These are phyloP conservation scores for Eragrostis curvula DNA, from an alignment of 176 grass and related monocot species.

Conservation along the genomic window DNA sequence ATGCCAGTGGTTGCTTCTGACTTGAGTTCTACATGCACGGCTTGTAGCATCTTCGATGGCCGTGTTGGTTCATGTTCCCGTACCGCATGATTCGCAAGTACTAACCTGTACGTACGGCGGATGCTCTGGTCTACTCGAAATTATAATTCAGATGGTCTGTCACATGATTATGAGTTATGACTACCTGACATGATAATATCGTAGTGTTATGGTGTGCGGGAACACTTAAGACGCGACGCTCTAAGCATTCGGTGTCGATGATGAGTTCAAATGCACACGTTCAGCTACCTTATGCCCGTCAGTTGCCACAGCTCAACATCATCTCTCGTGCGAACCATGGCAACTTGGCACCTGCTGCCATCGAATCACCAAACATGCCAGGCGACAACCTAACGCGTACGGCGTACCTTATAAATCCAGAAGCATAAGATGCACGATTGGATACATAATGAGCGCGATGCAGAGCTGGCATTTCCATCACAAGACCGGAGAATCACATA, in stretches of 20 bases:
- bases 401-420: no score
- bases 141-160: neutral
- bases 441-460: neutral
- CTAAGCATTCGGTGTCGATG: neutral
- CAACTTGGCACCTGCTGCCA: neutral
- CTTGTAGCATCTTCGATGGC: no score
- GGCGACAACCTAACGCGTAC: no score
- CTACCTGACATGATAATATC: neutral
- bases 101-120: neutral
- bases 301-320: neutral
- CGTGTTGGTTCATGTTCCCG: neutral
- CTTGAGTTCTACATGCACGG: no score
- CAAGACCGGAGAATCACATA: neutral
- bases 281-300: neutral
- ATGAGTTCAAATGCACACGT: neutral
- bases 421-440: neutral
- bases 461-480: constrained; percentile 8
- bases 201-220: neutral
- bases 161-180: neutral
- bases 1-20: no score
- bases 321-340: neutral
- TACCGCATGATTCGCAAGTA: neutral
- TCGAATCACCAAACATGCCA: neutral
- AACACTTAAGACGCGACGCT: neutral
- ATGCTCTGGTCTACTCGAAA: constrained; percentile 10